These are phyloP conservation scores for Fusarium sp. DNA, from an alignment of 2,329 filamentous ascomycete genomes.

Conservation along the genomic window DNA sequence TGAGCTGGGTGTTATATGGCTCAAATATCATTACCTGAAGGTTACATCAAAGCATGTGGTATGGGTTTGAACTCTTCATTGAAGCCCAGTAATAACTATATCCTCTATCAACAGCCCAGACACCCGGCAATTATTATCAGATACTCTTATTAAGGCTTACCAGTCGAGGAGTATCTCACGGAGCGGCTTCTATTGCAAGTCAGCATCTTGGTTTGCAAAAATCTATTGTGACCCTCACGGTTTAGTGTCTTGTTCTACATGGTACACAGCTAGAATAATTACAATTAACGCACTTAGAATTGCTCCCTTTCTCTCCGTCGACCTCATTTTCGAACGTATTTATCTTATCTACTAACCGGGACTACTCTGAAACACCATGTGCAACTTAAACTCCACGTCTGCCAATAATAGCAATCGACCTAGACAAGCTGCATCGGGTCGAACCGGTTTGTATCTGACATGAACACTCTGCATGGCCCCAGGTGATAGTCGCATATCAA, in stretches of 20 bases:
- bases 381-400: neutral
- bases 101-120: too few relatives aligned
- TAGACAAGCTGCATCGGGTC: neutral
- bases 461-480: conserved; percentile 20
- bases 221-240: too few relatives aligned
- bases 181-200: too few relatives aligned
- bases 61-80: too few relatives aligned
- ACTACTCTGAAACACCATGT: neutral
- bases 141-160: too few relatives aligned
- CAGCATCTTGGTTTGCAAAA: too few relatives aligned
- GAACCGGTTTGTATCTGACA: conserved; percentile 19
- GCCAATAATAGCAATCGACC: neutral
- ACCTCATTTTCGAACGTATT: neutral
- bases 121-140: too few relatives aligned
- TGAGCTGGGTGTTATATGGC: neutral
- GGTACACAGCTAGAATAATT: neutral
- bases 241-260: too few relatives aligned
- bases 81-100: too few relatives aligned
- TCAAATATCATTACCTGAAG: neutral
- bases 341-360: neutral
- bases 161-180: too few relatives aligned
- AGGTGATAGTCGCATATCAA: conserved; percentile 10
- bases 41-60: too few relatives aligned
- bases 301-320: neutral
- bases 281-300: neutral